A percentile compares a stretch with the other conserved stretches of the same genome.
Evolutionary conservation across 306 rosid genomes (phyloP).

Genomic region (Notholithocarpus densiflorus): DNA sequence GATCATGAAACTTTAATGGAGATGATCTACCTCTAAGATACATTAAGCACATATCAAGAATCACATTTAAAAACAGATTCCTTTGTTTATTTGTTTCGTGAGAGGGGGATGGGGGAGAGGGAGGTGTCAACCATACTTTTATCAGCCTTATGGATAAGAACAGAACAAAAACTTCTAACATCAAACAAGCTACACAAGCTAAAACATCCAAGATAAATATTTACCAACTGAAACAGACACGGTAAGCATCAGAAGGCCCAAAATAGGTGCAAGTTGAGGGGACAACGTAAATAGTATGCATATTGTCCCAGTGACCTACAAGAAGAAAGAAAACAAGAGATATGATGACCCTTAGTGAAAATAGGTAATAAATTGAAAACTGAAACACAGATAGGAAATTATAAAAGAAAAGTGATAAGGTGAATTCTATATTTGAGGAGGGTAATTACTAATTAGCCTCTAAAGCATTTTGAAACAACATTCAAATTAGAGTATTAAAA

Average conservation of each 20-base stretch:
- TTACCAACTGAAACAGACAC: conserved; percentile 87
- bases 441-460: not conserved
- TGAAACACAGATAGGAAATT: conserved; percentile 3
- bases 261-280: conserved; percentile 93
- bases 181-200: conserved; percentile 4
- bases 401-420: conserved; percentile 7
- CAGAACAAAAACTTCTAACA: conserved; percentile 1
- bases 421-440: not conserved
- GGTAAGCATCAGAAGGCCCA: conserved; percentile 63
- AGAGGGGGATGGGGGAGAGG: too few species aligned
- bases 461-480: conserved; percentile 10
- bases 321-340: conserved; percentile 31
- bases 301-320: conserved; percentile 80
- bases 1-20: not conserved
- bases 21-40: not conserved
- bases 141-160: not conserved
- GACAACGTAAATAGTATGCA: conserved; percentile 74
- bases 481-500: conserved; percentile 1
- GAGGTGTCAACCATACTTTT: not conserved
- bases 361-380: conserved; percentile 25
- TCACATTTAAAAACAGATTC: not conserved
- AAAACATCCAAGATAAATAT: conserved; percentile 10
- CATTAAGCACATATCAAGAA: not conserved
- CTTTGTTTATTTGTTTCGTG: not conserved
- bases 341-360: conserved; percentile 6